Evolutionary conservation across 2,329 filamentous ascomycete species (phyloP).

Genomic region (Colletotrichum horii): DNA sequence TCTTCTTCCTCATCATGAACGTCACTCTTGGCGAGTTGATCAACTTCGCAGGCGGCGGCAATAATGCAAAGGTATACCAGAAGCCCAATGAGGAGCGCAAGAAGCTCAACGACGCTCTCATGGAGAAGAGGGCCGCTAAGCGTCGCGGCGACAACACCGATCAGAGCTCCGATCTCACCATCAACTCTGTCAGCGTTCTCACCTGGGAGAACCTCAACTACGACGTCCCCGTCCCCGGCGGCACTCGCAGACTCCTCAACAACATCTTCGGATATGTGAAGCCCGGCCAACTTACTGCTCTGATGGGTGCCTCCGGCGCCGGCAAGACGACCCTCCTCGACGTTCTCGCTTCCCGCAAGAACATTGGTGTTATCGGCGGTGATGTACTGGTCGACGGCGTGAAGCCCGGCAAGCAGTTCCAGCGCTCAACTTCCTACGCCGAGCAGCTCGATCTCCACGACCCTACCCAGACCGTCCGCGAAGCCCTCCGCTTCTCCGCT

Average conservation of each 20-base stretch:
- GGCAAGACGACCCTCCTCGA: slow-evolving; percentile 88
- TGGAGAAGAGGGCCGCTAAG: slow-evolving; percentile 62
- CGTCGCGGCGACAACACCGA: slow-evolving; percentile 50
- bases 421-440: slow-evolving; percentile 66
- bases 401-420: slow-evolving; percentile 64
- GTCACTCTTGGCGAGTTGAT: slow-evolving; percentile 80
- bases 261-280: slow-evolving; percentile 72
- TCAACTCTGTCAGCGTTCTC: slow-evolving; percentile 69
- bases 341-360: slow-evolving; percentile 69
- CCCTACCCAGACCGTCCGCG: slow-evolving; percentile 65
- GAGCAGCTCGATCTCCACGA: slow-evolving; percentile 69
- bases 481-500: slow-evolving; percentile 68
- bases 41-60: slow-evolving; percentile 81
- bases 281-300: slow-evolving; percentile 76
- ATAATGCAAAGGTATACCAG: slow-evolving; percentile 77
- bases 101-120: slow-evolving; percentile 67
- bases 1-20: slow-evolving; percentile 77
- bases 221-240: slow-evolving; percentile 65
- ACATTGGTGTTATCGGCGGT: slow-evolving; percentile 63
- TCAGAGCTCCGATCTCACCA: slow-evolving; percentile 55
- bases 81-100: slow-evolving; percentile 72
- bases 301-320: slow-evolving; percentile 86
- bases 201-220: slow-evolving; percentile 91
- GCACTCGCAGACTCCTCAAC: slow-evolving; percentile 60
- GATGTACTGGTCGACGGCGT: slow-evolving; percentile 62